Base-by-base conservation (phyloP, 208 protist species). In the Leishmania martiniquensis region DNA sequence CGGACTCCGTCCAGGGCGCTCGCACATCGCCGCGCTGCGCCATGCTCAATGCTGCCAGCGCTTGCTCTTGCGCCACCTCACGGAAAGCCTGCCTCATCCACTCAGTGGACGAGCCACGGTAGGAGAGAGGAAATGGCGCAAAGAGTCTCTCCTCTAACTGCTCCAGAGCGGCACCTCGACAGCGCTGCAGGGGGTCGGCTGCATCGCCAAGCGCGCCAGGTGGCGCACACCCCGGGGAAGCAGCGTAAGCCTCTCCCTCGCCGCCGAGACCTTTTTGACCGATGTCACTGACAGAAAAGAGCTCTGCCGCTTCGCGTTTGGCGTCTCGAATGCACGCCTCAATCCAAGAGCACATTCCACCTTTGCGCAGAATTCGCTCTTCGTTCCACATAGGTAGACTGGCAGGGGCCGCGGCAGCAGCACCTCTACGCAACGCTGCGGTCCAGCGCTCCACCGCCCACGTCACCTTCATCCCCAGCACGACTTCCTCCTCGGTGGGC, bases 81-180 rank as follows among this genome's bases (percentile, higher is more conserved):
- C 72, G 77, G 37, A 89, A 76, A 12, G 84, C 86, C 22, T 67
- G 51, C 34, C 49, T 39, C 42, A 93, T 52, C 89, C 89, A 93
- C 54, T 79, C 83, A 0, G 77, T 82, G 7, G 80, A 79, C 7
- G 81, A 69, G 29, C 85, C 77, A 20, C 78, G 80, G 63, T 81
- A 87, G 47, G 65, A 37, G 22, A 67, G 4, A 5, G 79, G 34
- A 47, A 72, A 74, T 4, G 78, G 83, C n/a, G 49, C 54, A 52
- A 87, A 87, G 34, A 87, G 79, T 3, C 10, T 55, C 4, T 66
- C 20, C 76, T 83, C 79, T 12, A 87, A 67, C 7, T 45, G 10
- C 25, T 42, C 32, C 25, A 83, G 52, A 34, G 49, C 57, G 20
- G 25, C 54, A 12, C 17, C 3, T 25, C 73, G 78, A 25, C 70